Evolutionary conservation across 768 basidiomycete species (phyloP).

Genomic region (Ramaria rubella): DNA sequence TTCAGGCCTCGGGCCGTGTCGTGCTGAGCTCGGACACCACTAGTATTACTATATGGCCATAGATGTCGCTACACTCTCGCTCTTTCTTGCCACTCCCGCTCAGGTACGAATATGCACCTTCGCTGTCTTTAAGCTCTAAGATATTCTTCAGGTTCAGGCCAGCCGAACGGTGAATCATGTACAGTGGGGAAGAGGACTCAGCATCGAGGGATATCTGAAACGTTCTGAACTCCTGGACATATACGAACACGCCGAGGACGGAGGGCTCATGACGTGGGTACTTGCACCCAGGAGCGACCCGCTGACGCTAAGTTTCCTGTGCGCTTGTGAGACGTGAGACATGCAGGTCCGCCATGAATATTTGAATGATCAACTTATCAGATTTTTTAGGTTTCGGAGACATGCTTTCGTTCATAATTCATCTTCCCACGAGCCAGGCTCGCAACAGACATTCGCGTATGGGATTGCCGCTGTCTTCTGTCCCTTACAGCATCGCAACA

Average conservation of each 20-base stretch:
- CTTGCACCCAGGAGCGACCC: slow-evolving; percentile 47
- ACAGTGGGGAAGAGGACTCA: slow-evolving; percentile 40
- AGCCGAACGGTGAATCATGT: slow-evolving; percentile 29
- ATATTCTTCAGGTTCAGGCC: not conserved
- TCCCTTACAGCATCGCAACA: slow-evolving; percentile 39
- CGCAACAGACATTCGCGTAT: slow-evolving; percentile 38
- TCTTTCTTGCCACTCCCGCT: slow-evolving; percentile 42
- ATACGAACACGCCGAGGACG: slow-evolving; percentile 39
- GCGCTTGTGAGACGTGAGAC: slow-evolving; percentile 57
- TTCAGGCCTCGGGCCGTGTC: too few relatives aligned
- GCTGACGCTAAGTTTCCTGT: slow-evolving; percentile 46
- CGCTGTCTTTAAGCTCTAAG: not conserved
- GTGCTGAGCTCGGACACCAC: too few relatives aligned
- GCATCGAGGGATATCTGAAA: slow-evolving; percentile 40
- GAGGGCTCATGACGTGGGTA: slow-evolving; percentile 50
- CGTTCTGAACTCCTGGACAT: slow-evolving; percentile 35
- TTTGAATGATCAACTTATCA: not conserved
- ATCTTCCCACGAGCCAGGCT: slow-evolving; percentile 17
- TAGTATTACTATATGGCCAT: too few relatives aligned
- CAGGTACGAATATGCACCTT: slow-evolving; percentile 33
- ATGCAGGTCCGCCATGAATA: not conserved
- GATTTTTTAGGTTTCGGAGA: slow-evolving; percentile 30
- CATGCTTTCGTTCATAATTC: slow-evolving; percentile 22
- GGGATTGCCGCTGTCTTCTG: slow-evolving; percentile 55
- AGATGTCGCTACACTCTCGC: slow-evolving; percentile 23